Evolutionary conservation across 371 early-diverging fungal genomes (phyloP).

Genomic region (Blastocladiella emersonii): DNA sequence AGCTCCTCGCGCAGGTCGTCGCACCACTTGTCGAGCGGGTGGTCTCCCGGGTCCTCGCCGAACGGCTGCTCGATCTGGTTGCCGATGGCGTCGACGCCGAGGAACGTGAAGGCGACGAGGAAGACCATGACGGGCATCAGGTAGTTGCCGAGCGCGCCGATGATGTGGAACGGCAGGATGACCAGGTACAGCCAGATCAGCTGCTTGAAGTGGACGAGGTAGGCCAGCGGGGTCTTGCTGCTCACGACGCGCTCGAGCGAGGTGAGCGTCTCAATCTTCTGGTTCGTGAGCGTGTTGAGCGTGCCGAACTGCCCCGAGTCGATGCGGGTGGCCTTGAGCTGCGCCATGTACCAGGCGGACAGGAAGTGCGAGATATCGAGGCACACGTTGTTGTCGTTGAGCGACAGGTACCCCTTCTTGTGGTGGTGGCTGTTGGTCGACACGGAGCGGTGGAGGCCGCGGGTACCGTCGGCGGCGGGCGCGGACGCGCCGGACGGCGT

Average conservation of each 20-base stretch:
- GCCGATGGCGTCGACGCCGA: slow-evolving; percentile 57
- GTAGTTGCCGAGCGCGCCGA: slow-evolving; percentile 20
- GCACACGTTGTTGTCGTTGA: background rate
- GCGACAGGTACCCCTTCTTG: background rate
- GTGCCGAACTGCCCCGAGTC: slow-evolving; percentile 1
- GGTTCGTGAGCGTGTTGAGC: background rate
- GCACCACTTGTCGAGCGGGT: slow-evolving; percentile 16
- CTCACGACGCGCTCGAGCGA: slow-evolving; percentile 59
- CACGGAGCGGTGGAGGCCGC: no score
- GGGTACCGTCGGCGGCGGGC: no score
- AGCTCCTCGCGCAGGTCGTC: slow-evolving; percentile 7
- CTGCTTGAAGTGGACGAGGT: slow-evolving; percentile 60
- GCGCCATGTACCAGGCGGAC: background rate
- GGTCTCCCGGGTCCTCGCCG: slow-evolving; percentile 47
- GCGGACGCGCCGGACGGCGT: no score
- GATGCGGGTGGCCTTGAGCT: background rate
- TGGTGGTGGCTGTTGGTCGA: background rate
- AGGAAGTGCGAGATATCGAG: slow-evolving; percentile 1
- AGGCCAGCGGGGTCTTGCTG: slow-evolving; percentile 69
- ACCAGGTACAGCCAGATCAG: slow-evolving; percentile 49
- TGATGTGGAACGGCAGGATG: slow-evolving; percentile 51
- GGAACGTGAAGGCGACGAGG: slow-evolving; percentile 48
- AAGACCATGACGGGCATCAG: slow-evolving; percentile 33
- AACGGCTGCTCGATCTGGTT: slow-evolving; percentile 64
- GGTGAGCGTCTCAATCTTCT: slow-evolving; percentile 43